Conservation (phyloP, 2,329 filamentous ascomycete species). For the Hypoxylon sp. region DNA sequence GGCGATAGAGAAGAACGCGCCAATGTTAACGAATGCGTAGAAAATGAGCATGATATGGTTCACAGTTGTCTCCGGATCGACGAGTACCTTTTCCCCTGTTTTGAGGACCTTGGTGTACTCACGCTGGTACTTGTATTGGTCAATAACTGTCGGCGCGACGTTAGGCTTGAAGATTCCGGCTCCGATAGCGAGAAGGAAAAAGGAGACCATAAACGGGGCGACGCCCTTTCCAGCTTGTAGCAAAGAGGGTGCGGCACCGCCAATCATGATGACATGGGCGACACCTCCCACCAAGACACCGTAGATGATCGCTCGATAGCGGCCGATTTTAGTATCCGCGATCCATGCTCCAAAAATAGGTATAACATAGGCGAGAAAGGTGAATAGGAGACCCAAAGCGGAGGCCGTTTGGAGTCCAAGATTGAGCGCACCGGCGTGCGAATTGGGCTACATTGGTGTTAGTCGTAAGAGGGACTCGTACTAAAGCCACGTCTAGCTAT, state of each 20-base stretch:
- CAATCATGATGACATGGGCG: conserved; percentile 75
- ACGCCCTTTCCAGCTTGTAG: conserved; percentile 63
- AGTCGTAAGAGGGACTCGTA: neutral
- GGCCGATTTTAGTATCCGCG: conserved; percentile 76
- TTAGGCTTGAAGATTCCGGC: conserved; percentile 81
- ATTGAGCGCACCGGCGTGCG: conserved; percentile 66
- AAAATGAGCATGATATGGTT: conserved; percentile 62
- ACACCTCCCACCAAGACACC: conserved; percentile 70
- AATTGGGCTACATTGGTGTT: conserved; percentile 49
- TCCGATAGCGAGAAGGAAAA: conserved; percentile 76
- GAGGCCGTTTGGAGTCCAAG: conserved; percentile 64
- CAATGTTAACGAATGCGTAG: conserved; percentile 62
- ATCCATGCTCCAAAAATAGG: conserved; percentile 68
- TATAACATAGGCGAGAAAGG: conserved; percentile 64
- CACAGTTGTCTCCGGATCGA: conserved; percentile 62
- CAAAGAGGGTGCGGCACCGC: conserved; percentile 72
- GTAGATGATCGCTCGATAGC: conserved; percentile 74
- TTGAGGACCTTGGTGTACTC: conserved; percentile 60
- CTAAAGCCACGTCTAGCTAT: neutral
- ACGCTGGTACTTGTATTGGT: conserved; percentile 60
- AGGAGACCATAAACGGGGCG: conserved; percentile 72
- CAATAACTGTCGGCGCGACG: conserved; percentile 60
- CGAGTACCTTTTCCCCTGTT: conserved; percentile 62
- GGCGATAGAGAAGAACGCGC: conserved; percentile 65
- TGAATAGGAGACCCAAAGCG: conserved; percentile 62